Percentiles rank a stretch among this genome's conserved stretches.
These are phyloP conservation scores for Cryptococcus sp. DNA, from an alignment of 1,284 basidiomycete species.

Conservation along the genomic window DNA sequence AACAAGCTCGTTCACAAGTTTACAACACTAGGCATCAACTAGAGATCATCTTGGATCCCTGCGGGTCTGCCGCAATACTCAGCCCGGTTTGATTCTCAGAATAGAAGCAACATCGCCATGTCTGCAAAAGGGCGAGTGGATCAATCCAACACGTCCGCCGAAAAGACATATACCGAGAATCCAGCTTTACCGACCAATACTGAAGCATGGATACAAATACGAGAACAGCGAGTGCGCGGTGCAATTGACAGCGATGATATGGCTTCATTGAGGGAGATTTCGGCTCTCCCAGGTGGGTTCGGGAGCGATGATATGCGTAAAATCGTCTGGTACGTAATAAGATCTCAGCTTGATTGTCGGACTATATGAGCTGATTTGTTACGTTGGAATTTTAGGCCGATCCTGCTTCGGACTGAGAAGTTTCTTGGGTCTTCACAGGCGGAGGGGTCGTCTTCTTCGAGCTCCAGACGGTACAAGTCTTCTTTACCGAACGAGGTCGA, in stretches of 20 bases:
- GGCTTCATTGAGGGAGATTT: constrained; percentile 32
- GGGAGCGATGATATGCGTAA: constrained; percentile 38
- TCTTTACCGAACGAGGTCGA: too few species aligned
- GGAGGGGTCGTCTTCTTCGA: neutral
- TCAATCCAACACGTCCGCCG: too few species aligned
- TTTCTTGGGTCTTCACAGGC: neutral
- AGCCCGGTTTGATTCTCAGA: neutral
- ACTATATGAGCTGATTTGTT: constrained; percentile 5
- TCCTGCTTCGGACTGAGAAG: constrained; percentile 22
- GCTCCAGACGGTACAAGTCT: too few species aligned
- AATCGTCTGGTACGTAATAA: constrained; percentile 41
- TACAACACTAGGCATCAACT: too few species aligned
- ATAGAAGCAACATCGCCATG: too few species aligned
- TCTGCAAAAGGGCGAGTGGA: too few species aligned
- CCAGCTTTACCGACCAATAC: too few species aligned
- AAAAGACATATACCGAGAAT: too few species aligned
- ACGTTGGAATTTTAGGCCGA: constrained; percentile 22
- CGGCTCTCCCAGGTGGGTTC: constrained; percentile 49
- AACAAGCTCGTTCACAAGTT: too few species aligned
- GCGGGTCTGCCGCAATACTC: neutral
- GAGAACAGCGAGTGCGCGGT: constrained; percentile 33
- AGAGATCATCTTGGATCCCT: too few species aligned
- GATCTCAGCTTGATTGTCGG: too few species aligned
- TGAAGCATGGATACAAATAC: constrained; percentile 27
- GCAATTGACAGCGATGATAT: constrained; percentile 39